Percentiles rank a stretch among this genome's conserved stretches.
Evolutionary conservation across 306 rosid genomes (phyloP).

Genomic region (Begonia loranthoides): DNA sequence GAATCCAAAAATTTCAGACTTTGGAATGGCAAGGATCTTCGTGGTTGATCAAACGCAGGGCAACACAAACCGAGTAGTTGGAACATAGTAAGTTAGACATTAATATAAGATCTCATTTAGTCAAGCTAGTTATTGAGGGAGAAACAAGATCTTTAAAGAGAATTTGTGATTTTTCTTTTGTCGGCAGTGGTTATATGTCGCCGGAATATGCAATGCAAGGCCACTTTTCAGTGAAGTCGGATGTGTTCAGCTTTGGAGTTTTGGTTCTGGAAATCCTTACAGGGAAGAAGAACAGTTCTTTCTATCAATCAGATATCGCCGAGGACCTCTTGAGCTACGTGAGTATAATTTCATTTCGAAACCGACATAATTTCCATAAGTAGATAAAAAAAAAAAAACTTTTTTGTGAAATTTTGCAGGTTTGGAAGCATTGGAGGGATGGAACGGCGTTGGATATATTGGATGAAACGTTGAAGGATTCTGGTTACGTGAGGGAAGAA

Average conservation of each 20-base stretch:
- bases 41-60: conserved; percentile 15
- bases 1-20: conserved; percentile 25
- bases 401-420: conserved; percentile 8
- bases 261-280: conserved; percentile 14
- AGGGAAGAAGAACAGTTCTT: conserved; percentile 10
- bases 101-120: too few relatives aligned
- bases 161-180: background rate
- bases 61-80: conserved; percentile 7
- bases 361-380: too few relatives aligned
- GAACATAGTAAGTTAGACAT: conserved; percentile 7
- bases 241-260: conserved; percentile 16
- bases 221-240: conserved; percentile 7
- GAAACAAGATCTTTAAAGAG: too few relatives aligned
- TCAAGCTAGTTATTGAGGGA: too few relatives aligned
- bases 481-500: conserved; percentile 15
- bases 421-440: conserved; percentile 28
- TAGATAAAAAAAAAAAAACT: too few relatives aligned
- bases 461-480: conserved; percentile 16
- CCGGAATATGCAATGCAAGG: conserved; percentile 12
- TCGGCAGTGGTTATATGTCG: conserved; percentile 12
- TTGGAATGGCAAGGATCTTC: conserved; percentile 19
- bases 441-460: conserved; percentile 12
- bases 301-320: background rate
- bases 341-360: background rate
- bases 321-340: conserved; percentile 10